A percentile compares a stretch with the other conserved stretches of the same genome.
These are phyloP conservation scores for Falciphora oryzae DNA, from an alignment of 2,329 filamentous ascomycete species.

Conservation along the genomic window DNA sequence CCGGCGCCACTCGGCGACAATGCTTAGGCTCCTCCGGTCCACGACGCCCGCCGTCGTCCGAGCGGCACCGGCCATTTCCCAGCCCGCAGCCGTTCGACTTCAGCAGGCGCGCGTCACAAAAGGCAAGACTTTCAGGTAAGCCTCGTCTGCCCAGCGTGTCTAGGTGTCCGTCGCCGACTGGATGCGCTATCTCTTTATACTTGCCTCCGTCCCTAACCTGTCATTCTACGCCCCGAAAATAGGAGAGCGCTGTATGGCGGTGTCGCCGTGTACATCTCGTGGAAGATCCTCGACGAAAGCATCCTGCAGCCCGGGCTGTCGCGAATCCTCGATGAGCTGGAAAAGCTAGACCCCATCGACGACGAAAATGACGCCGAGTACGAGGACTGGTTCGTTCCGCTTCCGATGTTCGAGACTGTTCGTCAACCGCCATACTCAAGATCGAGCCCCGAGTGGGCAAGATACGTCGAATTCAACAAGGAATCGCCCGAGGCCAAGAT, in stretches of 20 bases:
- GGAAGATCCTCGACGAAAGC: not conserved
- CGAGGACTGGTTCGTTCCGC: conserved; percentile 3
- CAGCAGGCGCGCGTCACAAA: not conserved
- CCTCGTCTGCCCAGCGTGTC: not conserved
- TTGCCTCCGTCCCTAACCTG: not conserved
- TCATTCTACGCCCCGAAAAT: not conserved
- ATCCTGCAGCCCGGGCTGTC: not conserved
- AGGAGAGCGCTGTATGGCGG: not conserved
- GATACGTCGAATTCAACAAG: not conserved
- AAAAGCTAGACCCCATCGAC: conserved; percentile 2
- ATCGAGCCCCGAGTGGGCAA: not conserved
- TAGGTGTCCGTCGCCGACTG: not conserved
- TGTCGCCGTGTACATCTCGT: not conserved
- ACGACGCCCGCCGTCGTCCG: not conserved
- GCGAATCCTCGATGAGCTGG: not conserved
- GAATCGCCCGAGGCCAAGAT: not conserved
- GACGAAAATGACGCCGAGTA: not conserved
- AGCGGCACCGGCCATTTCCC: not conserved
- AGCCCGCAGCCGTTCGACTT: not conserved
- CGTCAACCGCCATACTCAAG: not conserved
- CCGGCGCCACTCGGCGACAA: not conserved
- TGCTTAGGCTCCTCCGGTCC: not conserved
- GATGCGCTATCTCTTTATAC: not conserved
- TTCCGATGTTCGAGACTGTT: not conserved
- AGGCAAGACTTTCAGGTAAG: not conserved